Conservation (phyloP, 2,329 filamentous ascomycete genomes). For the Chaetomium sp. region DNA sequence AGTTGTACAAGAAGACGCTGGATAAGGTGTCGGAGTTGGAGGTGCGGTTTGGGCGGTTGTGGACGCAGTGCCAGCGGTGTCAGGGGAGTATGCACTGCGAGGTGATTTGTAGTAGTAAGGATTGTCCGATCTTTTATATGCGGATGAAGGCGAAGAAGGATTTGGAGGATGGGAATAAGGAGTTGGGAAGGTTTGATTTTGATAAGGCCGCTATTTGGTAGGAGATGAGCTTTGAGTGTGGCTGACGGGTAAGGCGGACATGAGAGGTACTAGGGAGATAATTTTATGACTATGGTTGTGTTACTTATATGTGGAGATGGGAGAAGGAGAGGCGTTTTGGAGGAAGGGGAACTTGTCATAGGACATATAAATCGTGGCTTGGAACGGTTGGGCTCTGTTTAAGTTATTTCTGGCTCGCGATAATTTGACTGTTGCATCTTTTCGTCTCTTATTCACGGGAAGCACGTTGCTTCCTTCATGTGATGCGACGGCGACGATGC, state of each 20-base stretch:
- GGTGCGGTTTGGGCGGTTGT: conserved; percentile 83
- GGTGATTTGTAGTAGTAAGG: conserved; percentile 91
- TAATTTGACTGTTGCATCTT: background rate
- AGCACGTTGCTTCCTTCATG: background rate
- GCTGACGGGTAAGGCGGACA: too few relatives aligned
- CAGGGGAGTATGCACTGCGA: conserved; percentile 98
- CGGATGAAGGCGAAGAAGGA: conserved; percentile 99
- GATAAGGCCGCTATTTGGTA: conserved; percentile 25
- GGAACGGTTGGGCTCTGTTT: background rate
- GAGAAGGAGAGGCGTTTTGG: conserved; percentile 3
- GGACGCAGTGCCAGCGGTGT: conserved; percentile 97
- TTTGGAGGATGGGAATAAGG: conserved; percentile 88
- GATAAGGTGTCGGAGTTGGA: conserved; percentile 87
- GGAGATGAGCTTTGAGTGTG: background rate
- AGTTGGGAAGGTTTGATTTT: conserved; percentile 76
- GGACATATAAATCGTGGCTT: background rate
- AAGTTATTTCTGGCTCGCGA: background rate
- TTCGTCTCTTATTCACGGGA: background rate
- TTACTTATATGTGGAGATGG: background rate
- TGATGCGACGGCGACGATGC: background rate
- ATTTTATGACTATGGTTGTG: background rate
- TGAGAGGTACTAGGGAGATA: too few relatives aligned
- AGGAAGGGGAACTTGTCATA: background rate
- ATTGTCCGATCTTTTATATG: conserved; percentile 99
- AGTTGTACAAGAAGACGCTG: conserved; percentile 88